A percentile compares a stretch with the other conserved stretches of the same genome.
These are phyloP conservation scores for Auricularia heimuer DNA, from an alignment of 768 basidiomycete species.

Conservation along the genomic window DNA sequence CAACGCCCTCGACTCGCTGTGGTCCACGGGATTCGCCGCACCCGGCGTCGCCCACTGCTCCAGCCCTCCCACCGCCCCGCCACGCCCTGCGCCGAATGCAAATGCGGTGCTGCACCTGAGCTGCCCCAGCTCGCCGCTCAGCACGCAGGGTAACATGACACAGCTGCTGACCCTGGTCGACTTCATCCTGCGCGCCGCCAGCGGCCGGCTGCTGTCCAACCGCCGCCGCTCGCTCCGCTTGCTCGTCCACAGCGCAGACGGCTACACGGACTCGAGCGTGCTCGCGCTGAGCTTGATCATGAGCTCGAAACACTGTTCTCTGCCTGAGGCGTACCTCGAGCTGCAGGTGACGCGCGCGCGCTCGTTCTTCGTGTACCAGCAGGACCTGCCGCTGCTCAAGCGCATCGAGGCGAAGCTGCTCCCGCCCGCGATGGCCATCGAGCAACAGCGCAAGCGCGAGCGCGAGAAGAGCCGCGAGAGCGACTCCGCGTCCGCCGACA, in stretches of 20 bases:
- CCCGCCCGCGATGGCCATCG: background rate
- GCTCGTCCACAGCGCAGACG: constrained; percentile 74
- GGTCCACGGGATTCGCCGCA: constrained; percentile 33
- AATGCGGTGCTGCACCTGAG: constrained; percentile 25
- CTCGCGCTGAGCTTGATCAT: constrained; percentile 83
- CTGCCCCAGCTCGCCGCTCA: constrained; percentile 56
- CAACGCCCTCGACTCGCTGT: constrained; percentile 51
- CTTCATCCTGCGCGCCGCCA: constrained; percentile 1
- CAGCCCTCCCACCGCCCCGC: constrained; percentile 31
- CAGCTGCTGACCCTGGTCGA: background rate
- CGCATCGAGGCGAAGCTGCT: constrained; percentile 50
- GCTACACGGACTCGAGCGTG: constrained; percentile 88
- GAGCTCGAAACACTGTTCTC: constrained; percentile 50
- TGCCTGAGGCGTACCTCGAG: constrained; percentile 89
- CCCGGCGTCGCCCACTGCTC: constrained; percentile 13
- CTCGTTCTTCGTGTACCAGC: constrained; percentile 87
- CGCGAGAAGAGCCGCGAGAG: constrained; percentile 8
- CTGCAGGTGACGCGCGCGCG: constrained; percentile 53
- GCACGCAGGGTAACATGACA: background rate
- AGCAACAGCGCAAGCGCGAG: constrained; percentile 10
- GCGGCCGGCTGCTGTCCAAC: constrained; percentile 9
- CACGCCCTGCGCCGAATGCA: constrained; percentile 60
- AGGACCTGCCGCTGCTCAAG: constrained; percentile 63
- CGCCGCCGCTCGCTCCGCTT: constrained; percentile 38
- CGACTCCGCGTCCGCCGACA: background rate